phyloP scores from a whole-genome alignment of 257 asterid species.

The Paulownia fortunei region DNA sequence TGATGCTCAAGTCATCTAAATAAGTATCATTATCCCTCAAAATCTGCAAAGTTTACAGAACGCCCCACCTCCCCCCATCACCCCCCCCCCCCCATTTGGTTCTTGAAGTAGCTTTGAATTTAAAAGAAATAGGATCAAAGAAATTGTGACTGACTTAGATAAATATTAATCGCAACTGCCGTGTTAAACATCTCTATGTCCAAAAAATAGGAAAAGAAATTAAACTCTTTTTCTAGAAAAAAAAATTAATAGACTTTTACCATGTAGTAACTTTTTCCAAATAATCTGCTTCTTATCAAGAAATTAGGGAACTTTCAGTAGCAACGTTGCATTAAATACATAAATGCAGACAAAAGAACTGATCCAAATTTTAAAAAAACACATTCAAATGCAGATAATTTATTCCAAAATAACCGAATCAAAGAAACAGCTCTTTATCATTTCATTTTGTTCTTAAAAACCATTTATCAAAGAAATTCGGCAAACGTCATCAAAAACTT shows the following conservation, averaged over 20 bases:
- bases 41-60: neutral
- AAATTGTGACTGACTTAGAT: neutral
- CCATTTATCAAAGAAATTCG: neutral
- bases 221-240: neutral
- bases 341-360: slow-evolving; percentile 14
- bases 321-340: slow-evolving; percentile 25
- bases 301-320: neutral
- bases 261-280: neutral
- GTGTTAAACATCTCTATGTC: neutral
- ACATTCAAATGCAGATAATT: neutral
- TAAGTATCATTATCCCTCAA: neutral
- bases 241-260: neutral
- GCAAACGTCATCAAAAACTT: neutral
- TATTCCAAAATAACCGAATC: slow-evolving; percentile 15
- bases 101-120: neutral
- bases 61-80: neutral
- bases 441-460: neutral
- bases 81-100: neutral
- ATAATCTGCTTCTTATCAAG: slow-evolving; percentile 15
- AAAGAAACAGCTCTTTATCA: neutral
- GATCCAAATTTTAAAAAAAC: slow-evolving; percentile 15
- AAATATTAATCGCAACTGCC: neutral
- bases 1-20: slow-evolving; percentile 11
- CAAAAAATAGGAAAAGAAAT: neutral
- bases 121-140: neutral